A percentile compares a stretch with the other conserved stretches of the same genome.
phyloP scores from a whole-genome alignment of 1,284 basidiomycete species.

The Peniophora sp. region DNA sequence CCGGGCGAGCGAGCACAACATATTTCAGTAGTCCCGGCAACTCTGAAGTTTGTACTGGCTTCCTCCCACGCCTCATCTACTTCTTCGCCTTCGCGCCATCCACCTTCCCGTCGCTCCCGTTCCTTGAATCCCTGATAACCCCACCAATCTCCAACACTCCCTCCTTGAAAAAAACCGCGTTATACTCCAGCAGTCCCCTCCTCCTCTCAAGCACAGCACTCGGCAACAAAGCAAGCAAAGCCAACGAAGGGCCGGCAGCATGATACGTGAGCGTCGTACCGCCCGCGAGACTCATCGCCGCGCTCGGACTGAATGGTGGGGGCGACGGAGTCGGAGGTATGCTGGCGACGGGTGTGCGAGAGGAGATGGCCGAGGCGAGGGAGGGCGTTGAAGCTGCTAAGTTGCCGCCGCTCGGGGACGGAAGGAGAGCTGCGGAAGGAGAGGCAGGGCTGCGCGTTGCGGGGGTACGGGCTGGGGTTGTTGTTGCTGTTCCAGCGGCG shows the following conservation, averaged over 20 bases:
- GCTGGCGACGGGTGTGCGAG: background rate
- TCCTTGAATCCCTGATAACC: slow-evolving; percentile 52
- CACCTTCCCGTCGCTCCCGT: background rate
- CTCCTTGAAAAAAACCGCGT: slow-evolving; percentile 83
- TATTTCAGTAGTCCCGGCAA: too few relatives aligned
- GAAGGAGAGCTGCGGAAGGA: background rate
- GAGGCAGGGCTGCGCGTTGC: background rate
- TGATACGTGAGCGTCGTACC: slow-evolving; percentile 82
- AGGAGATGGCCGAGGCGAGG: background rate
- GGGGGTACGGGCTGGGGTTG: background rate
- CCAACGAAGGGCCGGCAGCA: slow-evolving; percentile 75
- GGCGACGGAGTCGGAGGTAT: slow-evolving; percentile 5
- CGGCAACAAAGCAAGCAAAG: slow-evolving; percentile 76
- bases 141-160: slow-evolving; percentile 72
- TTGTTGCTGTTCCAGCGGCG: background rate
- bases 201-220: slow-evolving; percentile 73
- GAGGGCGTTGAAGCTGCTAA: background rate
- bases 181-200: slow-evolving; percentile 86
- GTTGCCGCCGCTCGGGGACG: too few relatives aligned
- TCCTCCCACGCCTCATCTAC: too few relatives aligned
- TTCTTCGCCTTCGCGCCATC: too few relatives aligned
- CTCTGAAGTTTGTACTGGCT: too few relatives aligned
- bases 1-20: too few relatives aligned
- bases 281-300: slow-evolving; percentile 47
- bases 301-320: slow-evolving; percentile 41